Evolutionary conservation across 2,329 filamentous ascomycete species (phyloP), one percentile per base, ranked within the genome.

Genomic region (Colletotrichum plurivorum): DNA sequence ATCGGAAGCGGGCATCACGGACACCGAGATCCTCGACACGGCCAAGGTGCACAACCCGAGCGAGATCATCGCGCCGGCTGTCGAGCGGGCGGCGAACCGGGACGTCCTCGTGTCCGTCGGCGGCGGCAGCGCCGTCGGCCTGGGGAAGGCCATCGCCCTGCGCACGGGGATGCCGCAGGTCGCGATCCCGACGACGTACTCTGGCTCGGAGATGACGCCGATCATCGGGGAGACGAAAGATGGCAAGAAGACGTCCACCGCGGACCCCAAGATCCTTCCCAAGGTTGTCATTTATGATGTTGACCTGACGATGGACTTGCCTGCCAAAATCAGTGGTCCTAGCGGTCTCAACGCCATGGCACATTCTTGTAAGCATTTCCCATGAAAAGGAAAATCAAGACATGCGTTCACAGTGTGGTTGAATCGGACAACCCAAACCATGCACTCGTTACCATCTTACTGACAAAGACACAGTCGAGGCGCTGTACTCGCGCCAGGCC

Each of bases 91-190:
- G 6, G 62, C 75, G 6, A 78, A 78, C 4, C 84, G 85, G 18
- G 90, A 92, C 75, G 84, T 84, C 31, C 81, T 91, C 46, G 80
- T 91, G 52, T 90, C 87, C 48, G 87, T 92, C 69, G 90, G 90
- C 5, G 89, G 89, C 58, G 88, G 88, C 31, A 89, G 87, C 62
- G 90, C 89, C 2, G 88, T 89, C 60, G 88, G 88, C 2, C 77
- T 92, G 22, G 87, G 87, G 2, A 87, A 88, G 71, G 84, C 85
- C 1, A 83, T 90, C 60, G 83, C 83, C 54, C 78, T 85, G 55
- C 82, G 85, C 49, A 88, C 86, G 41, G 82, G 82, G 0, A 79
- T 89, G 41, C 86, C 85, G 20, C 87, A 90, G 73, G 84, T 90
- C 51, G 89, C 86, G 73, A 86, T 90, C 46, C 88, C 88, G 6